Evolutionary conservation across 1,284 basidiomycete genomes (phyloP), one percentile per base, ranked within the genome.

Genomic region (Ustilago shanxiensis): DNA sequence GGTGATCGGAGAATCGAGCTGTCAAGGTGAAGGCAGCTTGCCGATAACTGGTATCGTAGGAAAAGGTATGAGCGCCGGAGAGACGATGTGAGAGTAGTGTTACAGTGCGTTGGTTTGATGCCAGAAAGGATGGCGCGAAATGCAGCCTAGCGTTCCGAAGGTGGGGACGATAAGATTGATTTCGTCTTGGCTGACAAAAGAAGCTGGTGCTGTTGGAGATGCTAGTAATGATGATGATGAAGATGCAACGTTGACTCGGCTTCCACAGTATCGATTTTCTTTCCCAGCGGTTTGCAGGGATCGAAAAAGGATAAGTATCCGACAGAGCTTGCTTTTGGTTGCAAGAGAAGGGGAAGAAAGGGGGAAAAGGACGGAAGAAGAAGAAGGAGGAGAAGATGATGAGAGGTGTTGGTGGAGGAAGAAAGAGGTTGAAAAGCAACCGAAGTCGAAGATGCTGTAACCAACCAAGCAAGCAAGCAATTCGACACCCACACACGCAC

Each of bases 261-360:
- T 64, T 60, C 47, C 51, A 70, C 67, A 56, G 53, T 56, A 53
- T 70, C 67, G 51, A 31, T 29, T 68, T 54, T 33, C 41, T 51
- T 55, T 41, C 49, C 31, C 18, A 45, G 35, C 29, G 22, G 22
- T 14, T 53, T 14, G 24, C 31, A 31, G 22, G 28, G 26, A 35
- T n/a, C 2, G 14, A 41, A 33, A 52, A 33, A 39, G 47, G 61
- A 64, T 33, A 65, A 55, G 67, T 64, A 52, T 60, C 67, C 41
- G 61, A 70, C 67, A 53, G 61, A 70, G 66, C 52, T 60, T 58
- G 59, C 14, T 37, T n/a, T 33, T 49, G 49, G 44, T 65, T 71
- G 61, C 49, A 53, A 50, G 44, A 28, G 31, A 28, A 33, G 22
- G 20, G 22, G 57, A 35, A 28, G 31, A 20, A 33, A n/a, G 28